Evolutionary conservation across 495 filamentous ascomycete species (phyloP).

Genomic region (Hypoxylon lienhwacheense): DNA sequence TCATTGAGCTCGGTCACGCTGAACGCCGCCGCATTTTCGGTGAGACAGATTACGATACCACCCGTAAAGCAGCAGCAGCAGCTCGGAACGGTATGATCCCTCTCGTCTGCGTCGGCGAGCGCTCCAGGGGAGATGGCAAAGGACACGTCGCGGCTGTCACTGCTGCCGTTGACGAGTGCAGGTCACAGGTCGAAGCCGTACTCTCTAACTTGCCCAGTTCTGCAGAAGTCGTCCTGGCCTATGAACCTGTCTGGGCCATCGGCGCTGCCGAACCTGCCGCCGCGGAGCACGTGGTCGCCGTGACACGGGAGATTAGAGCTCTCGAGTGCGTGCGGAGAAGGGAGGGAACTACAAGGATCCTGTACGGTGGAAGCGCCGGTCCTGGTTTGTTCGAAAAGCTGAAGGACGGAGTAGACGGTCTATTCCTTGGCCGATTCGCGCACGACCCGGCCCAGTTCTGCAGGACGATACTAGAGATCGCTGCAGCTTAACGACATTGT

Average conservation of each 20-base stretch:
- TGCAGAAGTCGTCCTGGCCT: slow-evolving; percentile 76
- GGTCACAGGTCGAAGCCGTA: slow-evolving; percentile 62
- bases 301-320: slow-evolving; percentile 62
- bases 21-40: slow-evolving; percentile 70
- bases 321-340: slow-evolving; percentile 46
- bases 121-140: slow-evolving; percentile 38
- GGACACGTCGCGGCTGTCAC: slow-evolving; percentile 55
- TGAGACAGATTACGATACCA: slow-evolving; percentile 67
- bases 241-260: slow-evolving; percentile 91
- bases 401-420: slow-evolving; percentile 71
- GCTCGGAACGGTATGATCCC: slow-evolving; percentile 70
- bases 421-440: slow-evolving; percentile 81
- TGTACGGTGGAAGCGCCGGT: slow-evolving; percentile 82
- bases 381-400: slow-evolving; percentile 70
- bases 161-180: slow-evolving; percentile 66
- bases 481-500: slow-evolving; percentile 24
- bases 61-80: slow-evolving; percentile 67
- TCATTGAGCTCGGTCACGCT: slow-evolving; percentile 80
- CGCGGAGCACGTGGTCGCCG: slow-evolving; percentile 69
- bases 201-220: slow-evolving; percentile 58
- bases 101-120: slow-evolving; percentile 79
- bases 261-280: slow-evolving; percentile 71
- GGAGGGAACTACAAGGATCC: slow-evolving; percentile 59
- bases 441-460: slow-evolving; percentile 70
- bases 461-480: slow-evolving; percentile 70